phyloP scores from a whole-genome alignment of 2,329 filamentous ascomycete species.

The Berkeleyomyces basicola region DNA sequence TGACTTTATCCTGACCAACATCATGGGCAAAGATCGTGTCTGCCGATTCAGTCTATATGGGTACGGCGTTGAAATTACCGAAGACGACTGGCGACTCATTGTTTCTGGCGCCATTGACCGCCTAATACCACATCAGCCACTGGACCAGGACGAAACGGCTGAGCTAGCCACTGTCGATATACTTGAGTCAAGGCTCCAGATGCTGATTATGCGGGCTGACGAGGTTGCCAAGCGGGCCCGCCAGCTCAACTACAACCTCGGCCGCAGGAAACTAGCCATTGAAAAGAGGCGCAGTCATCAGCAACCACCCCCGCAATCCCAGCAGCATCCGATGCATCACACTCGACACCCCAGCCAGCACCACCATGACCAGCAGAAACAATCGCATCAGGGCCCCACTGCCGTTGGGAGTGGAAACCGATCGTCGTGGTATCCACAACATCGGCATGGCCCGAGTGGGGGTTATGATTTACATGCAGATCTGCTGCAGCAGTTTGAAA shows the following conservation, averaged over 20 bases:
- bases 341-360: constrained; percentile 1
- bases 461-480: constrained; percentile 35
- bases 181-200: constrained; percentile 57
- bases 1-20: constrained; percentile 57
- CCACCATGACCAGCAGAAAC: not conserved
- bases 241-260: constrained; percentile 66
- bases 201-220: constrained; percentile 67
- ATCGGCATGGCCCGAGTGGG: constrained; percentile 8
- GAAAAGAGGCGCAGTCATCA: constrained; percentile 39
- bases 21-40: constrained; percentile 49
- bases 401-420: not conserved
- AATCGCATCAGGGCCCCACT: not conserved
- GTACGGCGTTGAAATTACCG: constrained; percentile 65
- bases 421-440: constrained; percentile 11
- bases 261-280: constrained; percentile 58
- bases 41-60: constrained; percentile 76
- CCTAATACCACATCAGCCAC: constrained; percentile 58
- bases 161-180: constrained; percentile 75
- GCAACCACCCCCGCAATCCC: constrained; percentile 10
- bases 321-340: constrained; percentile 4
- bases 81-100: constrained; percentile 77
- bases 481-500: constrained; percentile 36
- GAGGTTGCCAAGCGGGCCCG: constrained; percentile 46
- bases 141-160: constrained; percentile 73
- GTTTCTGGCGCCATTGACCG: constrained; percentile 69